Conservation (phyloP, 2,329 filamentous ascomycete species). For the Parasarocladium wereldwijsianum region DNA sequence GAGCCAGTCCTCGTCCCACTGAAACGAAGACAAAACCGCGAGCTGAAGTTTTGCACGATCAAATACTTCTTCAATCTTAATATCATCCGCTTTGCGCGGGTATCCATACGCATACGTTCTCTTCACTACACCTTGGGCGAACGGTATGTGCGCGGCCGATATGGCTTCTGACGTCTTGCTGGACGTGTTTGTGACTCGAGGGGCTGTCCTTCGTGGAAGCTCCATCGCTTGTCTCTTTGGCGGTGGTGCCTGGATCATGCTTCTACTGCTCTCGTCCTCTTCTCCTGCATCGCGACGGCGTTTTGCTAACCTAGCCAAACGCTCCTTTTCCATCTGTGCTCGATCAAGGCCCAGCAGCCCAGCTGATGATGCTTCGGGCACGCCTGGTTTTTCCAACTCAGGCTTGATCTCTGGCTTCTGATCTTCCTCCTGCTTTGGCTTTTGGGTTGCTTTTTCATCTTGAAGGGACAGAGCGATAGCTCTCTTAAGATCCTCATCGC, state of each 20-base stretch:
- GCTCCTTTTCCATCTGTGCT: constrained; percentile 73
- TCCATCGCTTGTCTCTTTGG: constrained; percentile 10
- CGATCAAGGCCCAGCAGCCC: constrained; percentile 49
- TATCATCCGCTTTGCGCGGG: constrained; percentile 50
- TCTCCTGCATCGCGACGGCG: constrained; percentile 14
- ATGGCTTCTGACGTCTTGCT: neutral
- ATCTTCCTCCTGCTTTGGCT: neutral
- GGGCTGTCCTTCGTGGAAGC: neutral
- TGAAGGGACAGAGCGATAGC: constrained; percentile 45
- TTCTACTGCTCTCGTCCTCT: constrained; percentile 6
- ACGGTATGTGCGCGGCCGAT: constrained; percentile 20
- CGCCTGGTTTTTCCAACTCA: constrained; percentile 9
- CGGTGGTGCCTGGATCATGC: constrained; percentile 15
- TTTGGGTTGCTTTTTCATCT: constrained; percentile 9
- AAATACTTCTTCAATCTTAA: constrained; percentile 77
- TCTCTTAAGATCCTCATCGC: constrained; percentile 43
- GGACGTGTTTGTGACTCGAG: too few species aligned
- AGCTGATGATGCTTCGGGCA: constrained; percentile 2
- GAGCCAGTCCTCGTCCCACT: constrained; percentile 74
- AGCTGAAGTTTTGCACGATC: constrained; percentile 58
- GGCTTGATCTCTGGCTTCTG: neutral
- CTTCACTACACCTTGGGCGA: constrained; percentile 52
- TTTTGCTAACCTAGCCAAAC: constrained; percentile 56
- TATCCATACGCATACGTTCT: constrained; percentile 63
- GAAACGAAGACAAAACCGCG: constrained; percentile 73